These are phyloP conservation scores for Malassezia caprae DNA, from an alignment of 1,284 basidiomycete species.

Conservation along the genomic window DNA sequence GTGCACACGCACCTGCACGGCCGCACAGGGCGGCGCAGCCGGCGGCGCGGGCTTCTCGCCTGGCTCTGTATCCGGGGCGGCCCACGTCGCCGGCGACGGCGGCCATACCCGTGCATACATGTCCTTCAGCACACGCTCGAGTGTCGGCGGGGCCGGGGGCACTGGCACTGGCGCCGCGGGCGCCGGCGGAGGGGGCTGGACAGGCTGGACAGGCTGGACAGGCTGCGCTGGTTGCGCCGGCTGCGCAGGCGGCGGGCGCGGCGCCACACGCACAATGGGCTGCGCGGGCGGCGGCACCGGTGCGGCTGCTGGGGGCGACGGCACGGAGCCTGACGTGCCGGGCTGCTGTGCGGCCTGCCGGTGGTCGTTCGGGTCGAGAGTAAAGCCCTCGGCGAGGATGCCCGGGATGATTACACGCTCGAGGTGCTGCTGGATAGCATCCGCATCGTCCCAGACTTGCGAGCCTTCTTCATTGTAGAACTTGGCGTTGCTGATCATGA, in stretches of 20 bases:
- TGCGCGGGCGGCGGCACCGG: not conserved
- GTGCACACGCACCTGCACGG: conserved; percentile 1
- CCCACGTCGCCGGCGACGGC: conserved; percentile 4
- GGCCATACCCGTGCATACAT: conserved; percentile 4
- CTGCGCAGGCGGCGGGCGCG: no score
- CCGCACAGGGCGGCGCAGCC: not conserved
- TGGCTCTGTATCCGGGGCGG: not conserved
- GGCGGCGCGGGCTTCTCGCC: not conserved
- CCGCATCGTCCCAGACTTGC: conserved; percentile 36
- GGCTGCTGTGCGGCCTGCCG: conserved; percentile 38
- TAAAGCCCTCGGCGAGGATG: conserved; percentile 40
- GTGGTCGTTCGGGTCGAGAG: conserved; percentile 40
- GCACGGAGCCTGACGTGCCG: conserved; percentile 7
- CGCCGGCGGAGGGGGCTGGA: no score
- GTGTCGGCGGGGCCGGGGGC: not conserved
- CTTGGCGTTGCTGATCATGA: conserved; percentile 45
- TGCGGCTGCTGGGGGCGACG: not conserved
- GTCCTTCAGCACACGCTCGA: conserved; percentile 6
- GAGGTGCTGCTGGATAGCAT: conserved; percentile 24
- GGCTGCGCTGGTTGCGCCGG: no score
- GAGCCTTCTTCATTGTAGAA: conserved; percentile 35
- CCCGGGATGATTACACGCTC: conserved; percentile 35
- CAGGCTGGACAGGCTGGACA: no score
- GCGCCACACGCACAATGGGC: no score
- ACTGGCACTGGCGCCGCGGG: not conserved